Evolutionary conservation across 306 rosid species (phyloP).

Genomic region (peach (Prunus persica)): DNA sequence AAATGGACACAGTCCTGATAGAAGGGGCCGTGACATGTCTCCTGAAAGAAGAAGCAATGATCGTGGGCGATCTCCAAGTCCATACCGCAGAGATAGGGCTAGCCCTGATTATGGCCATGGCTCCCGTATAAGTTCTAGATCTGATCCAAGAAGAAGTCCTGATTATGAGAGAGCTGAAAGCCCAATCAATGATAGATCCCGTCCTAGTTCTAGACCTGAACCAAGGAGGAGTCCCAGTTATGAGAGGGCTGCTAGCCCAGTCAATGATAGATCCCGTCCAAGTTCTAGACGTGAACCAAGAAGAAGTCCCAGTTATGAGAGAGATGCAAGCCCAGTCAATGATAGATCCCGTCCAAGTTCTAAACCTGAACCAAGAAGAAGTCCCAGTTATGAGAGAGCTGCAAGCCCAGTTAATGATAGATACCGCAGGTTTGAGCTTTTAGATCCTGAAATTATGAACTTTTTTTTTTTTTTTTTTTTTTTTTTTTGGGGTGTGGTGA

Average conservation of each 20-base stretch:
- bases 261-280: neutral
- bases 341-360: constrained; percentile 42
- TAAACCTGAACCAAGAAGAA: constrained; percentile 1
- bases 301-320: constrained; percentile 4
- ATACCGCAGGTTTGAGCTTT: constrained; percentile 49
- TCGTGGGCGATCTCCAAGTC: constrained; percentile 73
- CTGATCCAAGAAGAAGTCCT: constrained; percentile 67
- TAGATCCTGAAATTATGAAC: neutral
- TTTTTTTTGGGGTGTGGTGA: neutral
- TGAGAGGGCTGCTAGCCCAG: constrained; percentile 56
- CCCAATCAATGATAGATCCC: constrained; percentile 48
- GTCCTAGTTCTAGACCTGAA: constrained; percentile 1
- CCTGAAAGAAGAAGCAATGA: constrained; percentile 66
- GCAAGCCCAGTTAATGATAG: constrained; percentile 31
- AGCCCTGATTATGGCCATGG: constrained; percentile 85
- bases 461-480: neutral
- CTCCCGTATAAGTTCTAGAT: constrained; percentile 55
- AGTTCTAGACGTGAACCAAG: neutral
- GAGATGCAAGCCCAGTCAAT: constrained; percentile 9
- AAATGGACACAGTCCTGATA: constrained; percentile 73
- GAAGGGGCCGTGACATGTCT: constrained; percentile 62
- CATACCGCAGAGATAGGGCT: constrained; percentile 67
- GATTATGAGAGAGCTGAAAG: constrained; percentile 49
- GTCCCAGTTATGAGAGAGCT: constrained; percentile 10
- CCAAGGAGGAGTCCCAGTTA: constrained; percentile 56